These are phyloP conservation scores for Huiozyma sinensis DNA, from an alignment of 805 yeast species.

Conservation along the genomic window DNA sequence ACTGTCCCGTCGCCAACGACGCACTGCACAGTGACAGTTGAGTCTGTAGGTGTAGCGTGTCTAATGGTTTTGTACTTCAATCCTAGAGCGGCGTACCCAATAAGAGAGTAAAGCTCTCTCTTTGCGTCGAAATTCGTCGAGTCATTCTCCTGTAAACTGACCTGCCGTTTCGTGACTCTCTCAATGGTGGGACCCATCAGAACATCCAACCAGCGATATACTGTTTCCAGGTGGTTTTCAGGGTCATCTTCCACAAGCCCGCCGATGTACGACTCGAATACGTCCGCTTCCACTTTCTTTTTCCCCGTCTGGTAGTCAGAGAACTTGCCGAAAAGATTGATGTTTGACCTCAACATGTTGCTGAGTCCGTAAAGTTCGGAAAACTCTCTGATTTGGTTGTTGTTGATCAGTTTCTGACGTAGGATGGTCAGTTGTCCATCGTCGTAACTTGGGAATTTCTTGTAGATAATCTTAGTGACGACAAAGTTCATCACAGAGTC, in stretches of 20 bases:
- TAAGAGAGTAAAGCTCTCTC: slow-evolving; percentile 59
- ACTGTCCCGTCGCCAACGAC: slow-evolving; percentile 48
- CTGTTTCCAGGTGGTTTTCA: slow-evolving; percentile 34
- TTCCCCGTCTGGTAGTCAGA: slow-evolving; percentile 37
- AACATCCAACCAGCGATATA: slow-evolving; percentile 46
- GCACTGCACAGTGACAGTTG: slow-evolving; percentile 52
- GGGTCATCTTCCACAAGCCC: slow-evolving; percentile 55
- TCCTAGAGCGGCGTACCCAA: slow-evolving; percentile 63
- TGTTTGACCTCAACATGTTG: slow-evolving; percentile 40
- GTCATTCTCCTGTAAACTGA: slow-evolving; percentile 24
- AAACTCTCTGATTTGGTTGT: slow-evolving; percentile 61
- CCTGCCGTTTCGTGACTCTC: slow-evolving; percentile 13
- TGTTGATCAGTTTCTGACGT: slow-evolving; percentile 62
- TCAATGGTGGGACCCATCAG: slow-evolving; percentile 39
- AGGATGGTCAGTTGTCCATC: slow-evolving; percentile 75
- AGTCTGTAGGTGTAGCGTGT: slow-evolving; percentile 27
- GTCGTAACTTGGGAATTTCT: slow-evolving; percentile 52
- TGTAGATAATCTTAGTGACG: slow-evolving; percentile 59
- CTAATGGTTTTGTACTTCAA: slow-evolving; percentile 45
- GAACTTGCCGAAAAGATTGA: slow-evolving; percentile 27
- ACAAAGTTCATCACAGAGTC: slow-evolving; percentile 71
- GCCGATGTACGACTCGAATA: slow-evolving; percentile 89
- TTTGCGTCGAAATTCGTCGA: slow-evolving; percentile 58
- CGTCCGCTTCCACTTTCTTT: slow-evolving; percentile 73
- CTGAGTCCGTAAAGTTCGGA: slow-evolving; percentile 59